Base-by-base conservation (phyloP, 164 flowering plant genomes). In the Nelumbo lutea region DNA sequence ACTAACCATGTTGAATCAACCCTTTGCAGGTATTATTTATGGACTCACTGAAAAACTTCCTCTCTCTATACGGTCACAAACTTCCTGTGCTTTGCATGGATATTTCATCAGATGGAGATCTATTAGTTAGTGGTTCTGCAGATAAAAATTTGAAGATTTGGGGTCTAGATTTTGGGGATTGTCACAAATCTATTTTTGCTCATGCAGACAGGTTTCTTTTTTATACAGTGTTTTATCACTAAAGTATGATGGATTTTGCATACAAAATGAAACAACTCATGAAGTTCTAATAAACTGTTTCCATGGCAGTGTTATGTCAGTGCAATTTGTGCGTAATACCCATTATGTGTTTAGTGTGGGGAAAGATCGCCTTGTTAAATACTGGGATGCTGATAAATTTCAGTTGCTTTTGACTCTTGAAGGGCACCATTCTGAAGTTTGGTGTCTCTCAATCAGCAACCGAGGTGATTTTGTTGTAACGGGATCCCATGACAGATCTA, bases 361-460 rank as follows among this genome's bases (percentile, higher is more conserved):
- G 62, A 93, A 89, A 75, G 99, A 96, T 78, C 90, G 90, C 39
- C 83, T 88, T 43, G 84, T 96, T 39, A 96, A 93, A 68, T 96
- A 96, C 76, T 96, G 99, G 98, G 99, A 96, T 85, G 98, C 97
- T 48, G 99, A 96, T 80, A 96, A 93, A 62, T 96, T 96, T 80
- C 96, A 96, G 81, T 77, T 90, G 78, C 94, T 96, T 78, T 84
- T 93, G 76, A 93, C 96, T 65, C 93, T 96, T 63, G 96, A 88
- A 65, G 99, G 99, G 55, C 99, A 96, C 76, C 98, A 93, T 82
- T 88, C 92, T 8, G 89, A 79, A 67, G 76, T 96, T 66, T 89
- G 92, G 89, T 90, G 98, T 69, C 91, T 96, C 61, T 81, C 96
- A 59, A 65, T 90, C 59, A 93, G 99, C 83, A 82, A 77, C 47